Conservation (phyloP, 345 rosid species). For the Hibiscus syriacus region DNA sequence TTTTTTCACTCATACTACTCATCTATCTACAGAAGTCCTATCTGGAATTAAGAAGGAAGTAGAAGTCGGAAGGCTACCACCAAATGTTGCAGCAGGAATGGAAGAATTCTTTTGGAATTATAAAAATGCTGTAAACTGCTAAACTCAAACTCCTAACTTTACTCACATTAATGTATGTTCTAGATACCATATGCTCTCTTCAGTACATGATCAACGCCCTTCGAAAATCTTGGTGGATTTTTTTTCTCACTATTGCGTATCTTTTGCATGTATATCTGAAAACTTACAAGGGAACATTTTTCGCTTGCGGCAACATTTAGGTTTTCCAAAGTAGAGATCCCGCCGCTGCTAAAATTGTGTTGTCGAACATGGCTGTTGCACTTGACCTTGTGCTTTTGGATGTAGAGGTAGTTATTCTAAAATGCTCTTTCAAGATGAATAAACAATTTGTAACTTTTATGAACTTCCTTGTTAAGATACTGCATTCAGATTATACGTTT, state of each 20-base stretch:
- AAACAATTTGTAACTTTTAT: neutral
- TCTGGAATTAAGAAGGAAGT: slow-evolving; percentile 64
- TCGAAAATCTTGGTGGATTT: neutral
- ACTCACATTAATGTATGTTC: slow-evolving; percentile 8
- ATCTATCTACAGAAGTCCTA: slow-evolving; percentile 52
- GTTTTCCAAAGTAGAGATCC: slow-evolving; percentile 65
- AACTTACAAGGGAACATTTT: neutral
- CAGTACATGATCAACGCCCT: neutral
- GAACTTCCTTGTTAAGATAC: neutral
- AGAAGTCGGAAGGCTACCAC: slow-evolving; percentile 67
- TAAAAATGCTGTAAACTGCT: slow-evolving; percentile 70
- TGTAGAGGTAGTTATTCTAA: slow-evolving; percentile 54
- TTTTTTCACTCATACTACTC: slow-evolving; percentile 14
- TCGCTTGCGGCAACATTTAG: slow-evolving; percentile 26
- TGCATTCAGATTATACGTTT: slow-evolving; percentile 3
- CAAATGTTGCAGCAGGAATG: slow-evolving; percentile 75
- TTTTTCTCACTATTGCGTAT: neutral
- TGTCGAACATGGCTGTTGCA: slow-evolving; percentile 75
- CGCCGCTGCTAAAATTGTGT: slow-evolving; percentile 46
- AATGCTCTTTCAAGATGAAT: slow-evolving; percentile 6
- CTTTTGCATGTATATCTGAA: neutral
- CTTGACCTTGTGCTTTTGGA: slow-evolving; percentile 78
- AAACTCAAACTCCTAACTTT: slow-evolving; percentile 25
- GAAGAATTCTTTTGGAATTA: slow-evolving; percentile 78
- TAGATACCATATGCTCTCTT: neutral